Evolutionary conservation across 2,329 filamentous ascomycete species (phyloP), one percentile per base, ranked within the genome.

Genomic region (Phialocephala subalpina): DNA sequence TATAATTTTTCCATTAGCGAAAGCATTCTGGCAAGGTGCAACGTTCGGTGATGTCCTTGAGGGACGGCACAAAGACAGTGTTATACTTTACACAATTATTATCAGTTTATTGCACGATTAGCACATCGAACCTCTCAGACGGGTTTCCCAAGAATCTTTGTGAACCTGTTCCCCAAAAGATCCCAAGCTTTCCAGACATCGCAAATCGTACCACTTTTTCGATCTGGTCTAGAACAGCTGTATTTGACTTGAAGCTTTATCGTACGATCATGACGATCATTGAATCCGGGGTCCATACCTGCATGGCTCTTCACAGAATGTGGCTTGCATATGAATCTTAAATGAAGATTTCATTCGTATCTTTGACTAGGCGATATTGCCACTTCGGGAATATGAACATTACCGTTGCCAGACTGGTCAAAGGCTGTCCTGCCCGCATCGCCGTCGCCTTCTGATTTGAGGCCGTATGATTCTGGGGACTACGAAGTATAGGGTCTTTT

Each of bases 311-410:
- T 33, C 38, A n/a, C 18, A 42, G 38, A 42, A 3, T 42, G 45
- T 22, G 25, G 49, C 49, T 53, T 53, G 49, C 12, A 53, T n/a
- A n/a, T n/a, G n/a, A n/a, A n/a, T 53, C 49, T 53, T 29, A 27
- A n/a, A 29, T 6, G 40, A 22, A 29, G 53, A 57, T 3, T 14
- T 18, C 18, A 27, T 29, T 53, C 49, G 49, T 53, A 33, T 53
- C 29, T 33, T 53, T 7, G 40, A 42, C 57, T 59, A 36, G 57
- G 29, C 38, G 58, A 35, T 56, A 64, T 62, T 61, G 55, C 62
- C 65, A 36, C 59, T 62, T 35, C 45, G 25, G 65, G 62, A 55
- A 62, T 64, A 60, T 65, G 65, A 61, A 62, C 36, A 52, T 60
- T 60, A n/a, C 33, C 27, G 42, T 40, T 35, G n/a, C 18, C n/a